Base-by-base conservation (phyloP, 2,329 filamentous ascomycete species). In the Diaporthe caulivora region DNA sequence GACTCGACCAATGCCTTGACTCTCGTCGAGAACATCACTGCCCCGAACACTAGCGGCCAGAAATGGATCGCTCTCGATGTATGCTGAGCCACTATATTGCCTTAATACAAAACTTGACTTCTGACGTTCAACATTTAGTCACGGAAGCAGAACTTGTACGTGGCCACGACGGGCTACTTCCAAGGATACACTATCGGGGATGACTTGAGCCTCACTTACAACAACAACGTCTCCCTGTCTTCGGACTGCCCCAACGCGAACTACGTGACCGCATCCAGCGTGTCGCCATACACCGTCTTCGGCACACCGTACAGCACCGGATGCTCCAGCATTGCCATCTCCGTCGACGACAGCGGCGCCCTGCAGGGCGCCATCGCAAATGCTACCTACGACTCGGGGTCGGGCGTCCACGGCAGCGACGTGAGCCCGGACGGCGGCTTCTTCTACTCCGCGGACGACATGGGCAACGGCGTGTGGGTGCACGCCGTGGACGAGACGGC, bases 361-460 rank as follows among this genome's bases (percentile, higher is more conserved):
- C 69, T 78, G 29, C 51, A 74, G n/a, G 54, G 69, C 21, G 42
- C 62, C 0, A 68, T 77, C 5, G 77, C 73, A 26, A 77, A 78
- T 13, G 57, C 73, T 1, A 77, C 75, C 0, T 80, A 80, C 68
- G 60, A 75, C 13, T 74, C 70, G 60, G 65, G 68, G 1, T 75
- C 74, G 5, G 79, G 78, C 11, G 78, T 81, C 17, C 80, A 81
- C 64, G 80, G 80, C 18, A 67, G 77, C 13, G 76, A 74, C 8
- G 51, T 80, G 57, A 69, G 73, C 40, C 70, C 76, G 9, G 73
- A 77, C 57, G 76, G 77, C 54, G 69, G 77, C 42, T 81, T 80
- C 72, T 53, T 81, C 49, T 81, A 81, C 73, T 79, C 78, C 0
- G 80, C 80, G 11, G 80, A 81, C 62, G 78, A 80, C 65, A 79